Base-by-base conservation (phyloP, 1,284 basidiomycete species). In the Mrakiaceae sp. region DNA sequence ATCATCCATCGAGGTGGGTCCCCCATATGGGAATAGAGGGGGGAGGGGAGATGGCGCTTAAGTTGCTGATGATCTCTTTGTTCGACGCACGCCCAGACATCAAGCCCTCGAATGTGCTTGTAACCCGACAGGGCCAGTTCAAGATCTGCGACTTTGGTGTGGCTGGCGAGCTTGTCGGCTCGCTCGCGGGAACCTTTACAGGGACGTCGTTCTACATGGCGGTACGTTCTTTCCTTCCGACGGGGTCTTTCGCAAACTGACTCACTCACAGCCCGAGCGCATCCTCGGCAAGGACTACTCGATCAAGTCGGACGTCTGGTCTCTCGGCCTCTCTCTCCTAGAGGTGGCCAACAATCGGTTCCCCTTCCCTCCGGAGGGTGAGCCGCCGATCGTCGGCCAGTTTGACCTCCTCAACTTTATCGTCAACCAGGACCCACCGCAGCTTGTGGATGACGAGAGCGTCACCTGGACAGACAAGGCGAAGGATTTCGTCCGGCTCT, bases 151-250 rank as follows among this genome's bases (percentile, higher is more conserved):
- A 98, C 78, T 97, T 98, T 74, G 95, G 95, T 49, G 95, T 98
- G 7, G 95, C 92, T 16, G 95, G 95, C 42, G 91, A 96, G 77
- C 82, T 98, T 56, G 84, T 97, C 70, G 85, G 89, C 73, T 95
- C 91, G 40, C 77, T 89, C 64, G 95, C 95, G 0, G 90, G 87
- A 27, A 98, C 95, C 0, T 98, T 97, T 71, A 97, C 93, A 0
- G 95, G 95, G 2, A 98, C 95, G 3, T 90, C 89, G 71, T 90
- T 90, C 73, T 98, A 98, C 78, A 98, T 98, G 91, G 92, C 93
- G 67, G 91, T 94, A 71, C 75, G 90, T 83, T 27, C 52, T 63
- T 64, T 64, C 60, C 60, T 55, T 62, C 60, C 60, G 39, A 3
- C 44, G 12, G 10, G 3, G 8, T 2, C 4, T 57, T 16, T 53